A percentile compares a stretch with the other conserved stretches of the same genome.
Evolutionary conservation across 2,329 filamentous ascomycete genomes (phyloP).

Genomic region (Calonectria pseudoreteaudii): DNA sequence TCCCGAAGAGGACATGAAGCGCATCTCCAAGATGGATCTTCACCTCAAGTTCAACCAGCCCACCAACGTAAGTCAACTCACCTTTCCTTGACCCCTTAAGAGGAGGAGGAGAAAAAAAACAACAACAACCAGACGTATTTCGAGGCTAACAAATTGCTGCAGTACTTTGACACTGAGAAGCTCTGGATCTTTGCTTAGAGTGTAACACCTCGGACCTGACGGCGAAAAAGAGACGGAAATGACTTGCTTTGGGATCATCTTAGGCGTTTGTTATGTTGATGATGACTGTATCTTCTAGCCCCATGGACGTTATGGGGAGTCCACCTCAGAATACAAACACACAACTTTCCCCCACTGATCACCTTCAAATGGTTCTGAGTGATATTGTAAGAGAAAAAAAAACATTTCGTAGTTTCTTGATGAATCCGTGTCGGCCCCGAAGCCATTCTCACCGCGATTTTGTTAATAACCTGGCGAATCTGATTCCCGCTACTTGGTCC

Average conservation of each 20-base stretch:
- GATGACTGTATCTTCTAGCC: constrained; percentile 39
- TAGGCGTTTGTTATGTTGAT: constrained; percentile 39
- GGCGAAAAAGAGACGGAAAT: constrained; percentile 32
- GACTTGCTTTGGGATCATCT: constrained; percentile 40
- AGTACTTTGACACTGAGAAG: constrained; percentile 68
- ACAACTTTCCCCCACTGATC: constrained; percentile 19
- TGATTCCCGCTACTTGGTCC: constrained; percentile 4
- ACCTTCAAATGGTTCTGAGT: background rate
- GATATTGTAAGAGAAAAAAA: constrained; percentile 4
- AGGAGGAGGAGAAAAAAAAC: too few relatives aligned
- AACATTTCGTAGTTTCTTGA: background rate
- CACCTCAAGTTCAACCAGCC: constrained; percentile 83
- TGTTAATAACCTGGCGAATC: background rate
- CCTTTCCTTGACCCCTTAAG: too few relatives aligned
- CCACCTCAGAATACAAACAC: constrained; percentile 42
- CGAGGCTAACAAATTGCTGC: constrained; percentile 25
- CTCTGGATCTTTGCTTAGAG: constrained; percentile 69
- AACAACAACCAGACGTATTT: too few relatives aligned
- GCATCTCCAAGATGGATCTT: constrained; percentile 74
- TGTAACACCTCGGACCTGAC: constrained; percentile 28
- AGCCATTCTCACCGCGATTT: constrained; percentile 16
- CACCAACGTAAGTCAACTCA: constrained; percentile 66
- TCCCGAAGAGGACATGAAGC: constrained; percentile 72
- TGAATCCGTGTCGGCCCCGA: constrained; percentile 6
- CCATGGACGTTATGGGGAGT: constrained; percentile 31